Evolutionary conservation across 2,329 filamentous ascomycete species (phyloP), one percentile per base, ranked within the genome.

Genomic region (Claviceps cyperi): DNA sequence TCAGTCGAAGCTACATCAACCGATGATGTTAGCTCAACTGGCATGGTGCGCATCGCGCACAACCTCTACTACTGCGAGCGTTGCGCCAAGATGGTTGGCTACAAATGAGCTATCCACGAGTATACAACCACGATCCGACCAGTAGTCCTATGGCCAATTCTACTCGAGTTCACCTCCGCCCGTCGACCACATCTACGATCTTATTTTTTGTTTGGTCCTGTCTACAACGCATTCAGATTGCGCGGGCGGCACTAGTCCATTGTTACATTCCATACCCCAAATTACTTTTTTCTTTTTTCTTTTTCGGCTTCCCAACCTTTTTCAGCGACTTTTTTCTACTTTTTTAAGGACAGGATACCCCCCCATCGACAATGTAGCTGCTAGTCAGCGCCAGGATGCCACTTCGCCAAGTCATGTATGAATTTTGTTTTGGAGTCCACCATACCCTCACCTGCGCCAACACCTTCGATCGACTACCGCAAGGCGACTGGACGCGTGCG

Each of bases 31-130:
- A 69, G 66, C 55, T 68, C 75, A 43, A 75, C 69, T 51, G 79
- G 78, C 54, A 83, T 83, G 79, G 74, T 83, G 14, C 73, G 75
- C 58, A 78, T 83, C 54, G 77, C 78, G 2, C 75, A 77, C 62
- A 80, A 80, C 63, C 74, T 82, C 53, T 82, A 82, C 68, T 83
- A 83, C 65, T 83, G 80, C 66, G 70, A 75, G 52, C 72, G 77
- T 37, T 83, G 80, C 61, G 80, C 80, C 52, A 76, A 73, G 60
- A 76, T 79, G 62, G 76, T 80, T 35, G 80, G 79, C 57, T 83
- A 81, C 64, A 77, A 74, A 62, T 81, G 73, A 75, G 43, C 38
- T 11, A 35, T 1, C 5, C 13, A 36, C 9, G 28, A 32, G 11
- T 32, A 11, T 1, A 32, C 28, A 32, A 32, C 9, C 28, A 32